phyloP scores from a whole-genome alignment of 345 rosid genomes.

The Acer yangbiense region DNA sequence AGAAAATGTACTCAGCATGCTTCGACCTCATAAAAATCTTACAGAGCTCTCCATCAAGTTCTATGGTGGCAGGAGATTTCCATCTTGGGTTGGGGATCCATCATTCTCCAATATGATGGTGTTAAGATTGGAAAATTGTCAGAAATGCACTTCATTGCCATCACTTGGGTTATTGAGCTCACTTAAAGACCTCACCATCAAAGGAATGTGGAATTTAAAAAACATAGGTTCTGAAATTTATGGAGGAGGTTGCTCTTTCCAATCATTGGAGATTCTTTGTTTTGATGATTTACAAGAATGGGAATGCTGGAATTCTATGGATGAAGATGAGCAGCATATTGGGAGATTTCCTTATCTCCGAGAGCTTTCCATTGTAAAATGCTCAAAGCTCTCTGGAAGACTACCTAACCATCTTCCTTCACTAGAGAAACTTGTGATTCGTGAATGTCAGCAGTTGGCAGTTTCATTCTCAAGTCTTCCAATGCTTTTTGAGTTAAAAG shows the following conservation, averaged over 20 bases:
- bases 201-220: not conserved
- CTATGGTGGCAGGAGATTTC: not conserved
- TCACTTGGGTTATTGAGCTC: not conserved
- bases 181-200: not conserved
- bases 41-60: not conserved
- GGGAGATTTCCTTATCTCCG: not conserved
- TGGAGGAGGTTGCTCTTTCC: not conserved
- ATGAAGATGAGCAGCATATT: not conserved
- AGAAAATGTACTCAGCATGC: not conserved
- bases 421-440: not conserved
- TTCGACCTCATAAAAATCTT: not conserved
- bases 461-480: not conserved
- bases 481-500: not conserved
- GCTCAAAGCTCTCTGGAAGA: not conserved
- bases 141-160: not conserved
- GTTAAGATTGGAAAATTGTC: not conserved
- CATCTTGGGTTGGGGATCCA: conserved; percentile 7
- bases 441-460: not conserved
- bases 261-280: not conserved
- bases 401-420: not conserved
- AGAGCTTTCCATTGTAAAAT: not conserved
- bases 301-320: not conserved
- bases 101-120: not conserved
- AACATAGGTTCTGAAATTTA: not conserved
- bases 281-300: not conserved